These are phyloP conservation scores for Clitopilus passeckerianus DNA, from an alignment of 768 basidiomycete genomes.

Conservation along the genomic window DNA sequence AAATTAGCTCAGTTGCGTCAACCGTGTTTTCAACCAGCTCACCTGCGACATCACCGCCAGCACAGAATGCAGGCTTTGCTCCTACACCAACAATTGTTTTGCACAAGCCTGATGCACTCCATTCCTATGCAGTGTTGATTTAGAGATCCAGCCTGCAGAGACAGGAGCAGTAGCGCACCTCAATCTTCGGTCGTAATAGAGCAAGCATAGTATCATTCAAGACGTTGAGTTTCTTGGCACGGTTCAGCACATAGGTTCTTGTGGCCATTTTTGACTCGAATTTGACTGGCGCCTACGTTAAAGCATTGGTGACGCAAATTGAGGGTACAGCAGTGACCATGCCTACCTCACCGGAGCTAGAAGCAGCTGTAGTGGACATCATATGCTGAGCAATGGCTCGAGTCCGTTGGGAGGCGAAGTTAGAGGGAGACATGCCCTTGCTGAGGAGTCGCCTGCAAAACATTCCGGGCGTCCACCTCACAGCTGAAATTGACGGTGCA, in stretches of 20 bases:
- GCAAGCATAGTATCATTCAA: constrained; percentile 77
- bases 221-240: constrained; percentile 77
- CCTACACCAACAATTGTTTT: constrained; percentile 72
- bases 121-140: constrained; percentile 48
- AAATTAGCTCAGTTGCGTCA: constrained; percentile 4
- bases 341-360: constrained; percentile 29
- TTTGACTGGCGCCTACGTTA: constrained; percentile 44
- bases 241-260: constrained; percentile 75
- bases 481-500: constrained; percentile 3
- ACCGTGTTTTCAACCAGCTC: constrained; percentile 22
- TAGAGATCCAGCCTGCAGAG: not conserved
- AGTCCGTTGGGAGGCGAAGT: constrained; percentile 35
- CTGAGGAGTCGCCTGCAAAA: constrained; percentile 12
- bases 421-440: constrained; percentile 37
- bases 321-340: constrained; percentile 2
- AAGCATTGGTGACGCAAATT: constrained; percentile 13
- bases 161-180: constrained; percentile 40
- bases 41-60: constrained; percentile 94
- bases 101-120: constrained; percentile 67
- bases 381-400: constrained; percentile 44
- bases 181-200: constrained; percentile 64
- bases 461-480: constrained; percentile 22
- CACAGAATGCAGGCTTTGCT: constrained; percentile 78
- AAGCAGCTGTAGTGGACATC: constrained; percentile 31
- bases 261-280: constrained; percentile 64